Evolutionary conservation across 2,329 filamentous ascomycete species (phyloP), one percentile per base, ranked within the genome.

Genomic region (Didymella glomerata): DNA sequence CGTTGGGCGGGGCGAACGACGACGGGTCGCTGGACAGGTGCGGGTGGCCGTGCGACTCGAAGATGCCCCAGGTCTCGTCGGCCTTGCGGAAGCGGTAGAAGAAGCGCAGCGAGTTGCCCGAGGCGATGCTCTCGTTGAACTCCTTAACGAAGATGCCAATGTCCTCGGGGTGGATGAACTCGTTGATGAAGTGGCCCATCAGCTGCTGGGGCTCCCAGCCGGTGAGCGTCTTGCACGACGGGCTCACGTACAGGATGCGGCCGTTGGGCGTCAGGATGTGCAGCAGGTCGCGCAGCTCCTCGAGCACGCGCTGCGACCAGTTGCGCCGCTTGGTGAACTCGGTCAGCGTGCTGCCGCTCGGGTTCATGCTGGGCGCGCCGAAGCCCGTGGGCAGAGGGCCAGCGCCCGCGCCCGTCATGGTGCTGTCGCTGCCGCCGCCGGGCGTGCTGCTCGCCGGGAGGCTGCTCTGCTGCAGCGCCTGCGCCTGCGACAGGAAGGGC

Each of bases 41-140:
- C 13, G 93, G 91, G 74, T 97, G 94, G 48, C 94, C 94, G 67
- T 94, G 88, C n/a, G 91, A 89, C 79, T 98, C 94, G 73, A 98
- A 92, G 54, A 97, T 91, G 63, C 84, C 83, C 74, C 90, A 96
- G 2, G 82, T 83, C 22, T 86, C 88, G 72, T 95, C 91, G 66
- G 87, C 87, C 76, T 88, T 91, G 72, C 84, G 85, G 73, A 97
- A 88, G 48, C 94, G 88, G 75, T 96, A 95, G 80, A 96, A 96
- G 76, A 96, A 88, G 58, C 91, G 90, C 62, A 97, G 78, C 4
- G 88, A 82, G 66, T 90, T 89, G n/a, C 90, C 91, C 8, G 87
- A 90, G 2, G 91, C 88, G 63, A 97, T 94, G 16, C 90, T 91
- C 75, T 96, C 92, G 76, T 95, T 93, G 81, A 97, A 89, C 75